Conservation (phyloP, 805 yeast species). For the Candida odintsovae region DNA sequence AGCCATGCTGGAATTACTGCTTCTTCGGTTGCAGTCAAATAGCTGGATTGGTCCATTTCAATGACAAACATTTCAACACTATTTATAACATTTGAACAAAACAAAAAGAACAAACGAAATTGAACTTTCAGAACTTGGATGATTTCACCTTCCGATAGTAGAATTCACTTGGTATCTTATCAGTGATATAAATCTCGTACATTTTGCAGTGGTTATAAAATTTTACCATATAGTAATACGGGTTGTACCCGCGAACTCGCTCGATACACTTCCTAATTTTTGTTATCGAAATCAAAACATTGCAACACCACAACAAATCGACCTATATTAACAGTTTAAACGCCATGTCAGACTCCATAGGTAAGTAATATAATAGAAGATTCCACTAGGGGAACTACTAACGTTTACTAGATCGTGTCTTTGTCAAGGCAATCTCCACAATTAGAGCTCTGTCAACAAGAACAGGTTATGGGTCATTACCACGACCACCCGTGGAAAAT, state of each 20-base stretch:
- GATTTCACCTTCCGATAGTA: not conserved
- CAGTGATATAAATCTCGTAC: not conserved
- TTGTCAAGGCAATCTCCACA: constrained; percentile 76
- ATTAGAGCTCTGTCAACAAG: constrained; percentile 66
- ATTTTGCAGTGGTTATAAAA: no score
- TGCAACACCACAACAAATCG: not conserved
- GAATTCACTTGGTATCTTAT: not conserved
- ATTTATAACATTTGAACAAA: not conserved
- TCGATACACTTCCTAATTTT: not conserved
- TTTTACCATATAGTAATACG: no score
- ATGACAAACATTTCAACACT: constrained; percentile 36
- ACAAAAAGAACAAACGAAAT: not conserved
- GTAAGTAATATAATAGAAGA: constrained; percentile 6
- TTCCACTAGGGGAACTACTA: no score
- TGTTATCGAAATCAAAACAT: not conserved
- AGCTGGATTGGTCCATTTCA: constrained; percentile 69
- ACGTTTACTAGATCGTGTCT: constrained; percentile 53
- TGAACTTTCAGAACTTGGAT: not conserved
- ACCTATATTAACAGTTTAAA: not conserved
- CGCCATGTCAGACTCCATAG: constrained; percentile 14
- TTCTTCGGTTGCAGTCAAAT: constrained; percentile 25
- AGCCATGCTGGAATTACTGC: constrained; percentile 27
- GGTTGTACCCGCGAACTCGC: not conserved
- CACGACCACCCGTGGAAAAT: constrained; percentile 70
- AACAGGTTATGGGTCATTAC: constrained; percentile 55